Evolutionary conservation across 2,329 filamentous ascomycete species (phyloP).

Genomic region (Penicillium sp.): DNA sequence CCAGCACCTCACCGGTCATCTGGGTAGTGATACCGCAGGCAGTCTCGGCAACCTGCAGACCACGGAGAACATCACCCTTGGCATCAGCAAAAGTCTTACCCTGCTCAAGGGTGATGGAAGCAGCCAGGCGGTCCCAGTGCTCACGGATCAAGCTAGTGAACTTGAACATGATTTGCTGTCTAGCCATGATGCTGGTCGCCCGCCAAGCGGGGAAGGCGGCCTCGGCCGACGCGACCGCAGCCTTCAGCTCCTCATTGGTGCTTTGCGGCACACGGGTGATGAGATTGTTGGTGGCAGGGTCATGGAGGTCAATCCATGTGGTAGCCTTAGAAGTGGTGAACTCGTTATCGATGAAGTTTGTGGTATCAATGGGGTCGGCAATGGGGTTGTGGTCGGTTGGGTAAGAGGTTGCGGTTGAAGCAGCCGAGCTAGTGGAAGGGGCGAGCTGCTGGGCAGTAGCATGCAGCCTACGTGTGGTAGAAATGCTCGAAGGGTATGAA

Average conservation of each 20-base stretch:
- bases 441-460: constrained; percentile 55
- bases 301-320: constrained; percentile 64
- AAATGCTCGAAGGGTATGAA: constrained; percentile 23
- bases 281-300: constrained; percentile 66
- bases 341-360: constrained; percentile 65
- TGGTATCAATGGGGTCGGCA: constrained; percentile 56
- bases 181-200: constrained; percentile 58
- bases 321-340: constrained; percentile 59
- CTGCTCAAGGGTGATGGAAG: constrained; percentile 67
- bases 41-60: constrained; percentile 66
- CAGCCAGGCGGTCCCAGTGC: constrained; percentile 65
- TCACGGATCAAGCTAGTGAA: constrained; percentile 63
- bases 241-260: constrained; percentile 63
- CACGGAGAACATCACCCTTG: constrained; percentile 65
- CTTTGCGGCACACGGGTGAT: constrained; percentile 66
- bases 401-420: constrained; percentile 53
- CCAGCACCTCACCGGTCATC: constrained; percentile 65
- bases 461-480: constrained; percentile 46
- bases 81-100: constrained; percentile 69
- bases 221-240: constrained; percentile 62
- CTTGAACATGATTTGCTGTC: constrained; percentile 68
- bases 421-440: constrained; percentile 51
- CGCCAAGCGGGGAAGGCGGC: constrained; percentile 65
- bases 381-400: constrained; percentile 59
- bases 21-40: constrained; percentile 68